Evolutionary conservation across 2,329 filamentous ascomycete species (phyloP).

Genomic region (Xylaria sp.): DNA sequence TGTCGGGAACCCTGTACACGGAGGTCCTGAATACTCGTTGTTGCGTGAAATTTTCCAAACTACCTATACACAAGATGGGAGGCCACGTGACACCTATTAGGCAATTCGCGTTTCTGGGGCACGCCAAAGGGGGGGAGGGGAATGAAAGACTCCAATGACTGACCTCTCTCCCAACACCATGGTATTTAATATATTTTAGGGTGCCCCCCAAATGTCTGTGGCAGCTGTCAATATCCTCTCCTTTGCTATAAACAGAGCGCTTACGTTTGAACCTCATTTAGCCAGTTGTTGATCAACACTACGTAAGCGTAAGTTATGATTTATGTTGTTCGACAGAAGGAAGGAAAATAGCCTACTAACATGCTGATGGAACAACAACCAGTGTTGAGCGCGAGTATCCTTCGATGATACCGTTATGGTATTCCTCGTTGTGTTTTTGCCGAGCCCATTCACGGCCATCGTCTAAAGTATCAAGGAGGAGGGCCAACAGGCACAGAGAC

Average conservation of each 20-base stretch:
- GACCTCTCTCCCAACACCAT: conserved; percentile 43
- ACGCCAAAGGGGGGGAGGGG: too few species aligned
- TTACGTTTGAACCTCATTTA: conserved; percentile 8
- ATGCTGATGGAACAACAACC: conserved; percentile 51
- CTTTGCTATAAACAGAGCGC: background rate
- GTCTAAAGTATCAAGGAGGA: conserved; percentile 51
- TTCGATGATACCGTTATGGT: conserved; percentile 23
- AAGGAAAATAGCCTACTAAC: conserved; percentile 41
- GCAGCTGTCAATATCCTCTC: background rate
- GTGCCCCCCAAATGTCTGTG: conserved; percentile 42
- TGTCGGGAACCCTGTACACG: too few species aligned
- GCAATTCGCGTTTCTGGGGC: too few species aligned
- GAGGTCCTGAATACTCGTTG: too few species aligned
- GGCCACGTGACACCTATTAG: too few species aligned
- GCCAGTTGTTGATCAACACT: conserved; percentile 16
- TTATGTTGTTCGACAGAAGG: background rate
- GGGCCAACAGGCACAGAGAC: conserved; percentile 56
- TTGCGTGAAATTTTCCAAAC: too few species aligned
- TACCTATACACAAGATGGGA: too few species aligned
- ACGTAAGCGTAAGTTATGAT: background rate
- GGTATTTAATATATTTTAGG: conserved; percentile 45
- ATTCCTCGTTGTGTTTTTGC: conserved; percentile 23
- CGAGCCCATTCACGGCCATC: conserved; percentile 45
- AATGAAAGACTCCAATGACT: too few species aligned
- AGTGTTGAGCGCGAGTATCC: conserved; percentile 47